Base-by-base conservation (phyloP, 805 yeast genomes). In the Yarrowia sp. region DNA sequence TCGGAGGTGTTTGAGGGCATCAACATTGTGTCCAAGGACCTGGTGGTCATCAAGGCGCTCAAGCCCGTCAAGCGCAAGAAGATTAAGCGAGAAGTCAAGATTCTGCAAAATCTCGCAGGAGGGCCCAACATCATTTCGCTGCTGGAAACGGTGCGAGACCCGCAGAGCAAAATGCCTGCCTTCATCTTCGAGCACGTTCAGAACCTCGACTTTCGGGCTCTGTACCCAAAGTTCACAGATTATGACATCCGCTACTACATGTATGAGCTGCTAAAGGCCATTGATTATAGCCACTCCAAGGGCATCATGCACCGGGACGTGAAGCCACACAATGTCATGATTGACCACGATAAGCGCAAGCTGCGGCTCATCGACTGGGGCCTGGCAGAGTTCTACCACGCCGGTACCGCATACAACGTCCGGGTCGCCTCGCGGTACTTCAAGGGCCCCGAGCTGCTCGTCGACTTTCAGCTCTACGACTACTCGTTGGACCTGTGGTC, bases 291-390 rank as follows among this genome's bases (percentile, higher is more conserved):
- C 41, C 98, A 92, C 76, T 89, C 96, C 12, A 89, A 89, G 91
- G 98, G 98, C 22, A 90, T 92, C 67, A 92, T 92, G 86, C 98
- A 92, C 73, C 82, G 98, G 74, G 98, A 92, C 76, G 97, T 92
- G 65, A 92, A 92, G 76, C 98, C 98, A 11, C 96, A 92, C 72
- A 92, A 92, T 75, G 89, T 92, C 68, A 92, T 92, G 97, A 92
- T 92, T 70, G 97, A 92, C 75, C 97, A 90, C 64, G 78, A 81
- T 67, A 82, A 81, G 67, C 68, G 85, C 78, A 75, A 85, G 71
- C 78, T 92, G 70, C 83, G 96, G 68, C 82, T 92, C 68, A 92
- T 92, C 64, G 98, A 92, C 76, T 92, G 97, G 97, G 98, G 98
- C 8, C 78, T 92, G 62, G 97, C 98, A 9, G 98, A 92, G 75